Percentiles rank a stretch among this genome's conserved stretches.
These are phyloP conservation scores for Asterella californica DNA, from an alignment of 225 moss, liverwort and hornwort genomes.

Conservation along the genomic window DNA sequence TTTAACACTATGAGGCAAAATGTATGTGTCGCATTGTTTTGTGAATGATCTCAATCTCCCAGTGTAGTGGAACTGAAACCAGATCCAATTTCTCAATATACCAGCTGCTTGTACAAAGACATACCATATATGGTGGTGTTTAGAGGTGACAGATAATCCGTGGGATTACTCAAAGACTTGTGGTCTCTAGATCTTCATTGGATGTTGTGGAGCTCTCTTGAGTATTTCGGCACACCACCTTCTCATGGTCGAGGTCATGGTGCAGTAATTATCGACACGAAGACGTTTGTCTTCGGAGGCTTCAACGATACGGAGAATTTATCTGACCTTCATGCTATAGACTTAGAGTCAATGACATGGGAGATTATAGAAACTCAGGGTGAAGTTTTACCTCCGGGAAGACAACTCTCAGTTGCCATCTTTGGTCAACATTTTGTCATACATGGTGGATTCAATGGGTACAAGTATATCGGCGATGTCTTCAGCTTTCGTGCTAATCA, in stretches of 20 bases:
- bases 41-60: conserved; percentile 83
- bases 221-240: conserved; percentile 70
- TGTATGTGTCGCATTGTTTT: conserved; percentile 46
- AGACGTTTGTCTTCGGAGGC: conserved; percentile 82
- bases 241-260: conserved; percentile 74
- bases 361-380: conserved; percentile 49
- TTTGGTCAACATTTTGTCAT: conserved; percentile 81
- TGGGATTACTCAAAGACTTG: conserved; percentile 73
- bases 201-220: conserved; percentile 77
- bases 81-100: conserved; percentile 79
- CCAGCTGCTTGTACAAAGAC: conserved; percentile 64
- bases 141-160: conserved; percentile 76
- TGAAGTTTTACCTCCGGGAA: conserved; percentile 64
- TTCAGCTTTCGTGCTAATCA: conserved; percentile 65
- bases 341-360: conserved; percentile 78
- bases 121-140: conserved; percentile 71
- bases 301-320: conserved; percentile 71
- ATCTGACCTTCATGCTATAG: conserved; percentile 64
- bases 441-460: conserved; percentile 80
- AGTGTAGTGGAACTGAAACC: conserved; percentile 51
- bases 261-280: conserved; percentile 56
- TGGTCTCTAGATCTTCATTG: conserved; percentile 77
- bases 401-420: conserved; percentile 70
- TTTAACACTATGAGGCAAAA: no score
- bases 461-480: conserved; percentile 67